Conservation (phyloP, 768 basidiomycete species). For the Solioccasus polychromus region DNA sequence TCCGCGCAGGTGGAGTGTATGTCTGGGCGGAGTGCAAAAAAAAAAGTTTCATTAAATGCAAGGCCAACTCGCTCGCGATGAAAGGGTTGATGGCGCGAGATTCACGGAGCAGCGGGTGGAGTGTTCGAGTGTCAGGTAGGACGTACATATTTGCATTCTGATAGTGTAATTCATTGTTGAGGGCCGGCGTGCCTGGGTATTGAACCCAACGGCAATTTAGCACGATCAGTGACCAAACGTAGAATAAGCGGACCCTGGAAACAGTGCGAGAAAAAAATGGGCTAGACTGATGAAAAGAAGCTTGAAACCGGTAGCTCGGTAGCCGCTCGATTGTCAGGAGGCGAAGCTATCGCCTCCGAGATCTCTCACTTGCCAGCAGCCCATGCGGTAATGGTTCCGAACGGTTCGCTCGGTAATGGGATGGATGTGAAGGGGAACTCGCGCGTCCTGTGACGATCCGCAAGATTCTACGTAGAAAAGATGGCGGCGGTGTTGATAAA, state of each 20-base stretch:
- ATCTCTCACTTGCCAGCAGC: constrained; percentile 29
- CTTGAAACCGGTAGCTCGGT: constrained; percentile 28
- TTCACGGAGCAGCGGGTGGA: constrained; percentile 20
- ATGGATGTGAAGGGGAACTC: too few species aligned
- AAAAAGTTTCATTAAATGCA: constrained; percentile 12
- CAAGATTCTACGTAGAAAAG: constrained; percentile 10
- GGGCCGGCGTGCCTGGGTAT: constrained; percentile 24
- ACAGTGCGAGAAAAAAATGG: constrained; percentile 28
- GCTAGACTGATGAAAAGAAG: constrained; percentile 28
- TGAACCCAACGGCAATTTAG: constrained; percentile 24
- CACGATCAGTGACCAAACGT: constrained; percentile 22
- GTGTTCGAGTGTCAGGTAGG: constrained; percentile 10
- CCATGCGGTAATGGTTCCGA: constrained; percentile 32
- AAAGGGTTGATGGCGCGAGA: constrained; percentile 24
- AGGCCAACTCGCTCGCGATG: constrained; percentile 1
- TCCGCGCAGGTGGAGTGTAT: constrained; percentile 12
- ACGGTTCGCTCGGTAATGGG: constrained; percentile 26
- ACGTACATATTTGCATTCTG: constrained; percentile 26
- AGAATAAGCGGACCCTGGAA: constrained; percentile 33
- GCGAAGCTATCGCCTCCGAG: constrained; percentile 32
- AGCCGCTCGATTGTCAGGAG: constrained; percentile 34
- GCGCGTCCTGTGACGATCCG: constrained; percentile 27
- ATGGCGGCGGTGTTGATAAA: constrained; percentile 25
- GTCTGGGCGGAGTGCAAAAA: constrained; percentile 20
- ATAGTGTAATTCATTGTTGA: constrained; percentile 25